A percentile compares a stretch with the other conserved stretches of the same genome.
phyloP scores from a whole-genome alignment of 495 filamentous ascomycete genomes.

The Aspergillus steynii region DNA sequence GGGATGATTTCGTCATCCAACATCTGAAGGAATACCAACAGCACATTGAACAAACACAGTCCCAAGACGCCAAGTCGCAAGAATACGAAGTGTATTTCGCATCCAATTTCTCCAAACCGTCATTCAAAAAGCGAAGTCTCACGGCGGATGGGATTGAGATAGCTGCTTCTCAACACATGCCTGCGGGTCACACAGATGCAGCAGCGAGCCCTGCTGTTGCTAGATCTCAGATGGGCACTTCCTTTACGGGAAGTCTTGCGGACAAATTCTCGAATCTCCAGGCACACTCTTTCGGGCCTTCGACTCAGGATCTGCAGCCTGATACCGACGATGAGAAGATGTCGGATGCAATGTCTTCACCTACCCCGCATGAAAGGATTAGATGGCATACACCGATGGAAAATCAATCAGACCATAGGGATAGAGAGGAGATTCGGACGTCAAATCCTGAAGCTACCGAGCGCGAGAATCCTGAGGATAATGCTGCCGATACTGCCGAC shows the following conservation, averaged over 20 bases:
- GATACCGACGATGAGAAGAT: conserved; percentile 14
- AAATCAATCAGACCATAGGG: neutral
- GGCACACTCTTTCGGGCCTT: conserved; percentile 26
- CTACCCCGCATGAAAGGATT: conserved; percentile 1
- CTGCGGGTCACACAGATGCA: neutral
- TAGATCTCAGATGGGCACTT: conserved; percentile 10
- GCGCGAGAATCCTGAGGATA: neutral
- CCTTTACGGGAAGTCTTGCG: conserved; percentile 34
- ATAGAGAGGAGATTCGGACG: neutral
- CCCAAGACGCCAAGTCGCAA: conserved; percentile 20
- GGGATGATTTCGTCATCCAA: conserved; percentile 67
- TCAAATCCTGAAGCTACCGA: neutral
- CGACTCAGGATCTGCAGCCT: conserved; percentile 8
- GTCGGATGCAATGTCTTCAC: conserved; percentile 13
- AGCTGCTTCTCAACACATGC: conserved; percentile 27
- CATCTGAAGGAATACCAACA: conserved; percentile 40
- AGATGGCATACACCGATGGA: neutral
- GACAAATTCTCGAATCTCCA: conserved; percentile 32
- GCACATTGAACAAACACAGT: conserved; percentile 29
- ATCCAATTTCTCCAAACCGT: conserved; percentile 26
- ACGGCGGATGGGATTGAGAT: conserved; percentile 29
- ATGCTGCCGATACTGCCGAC: neutral
- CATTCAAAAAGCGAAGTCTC: conserved; percentile 39
- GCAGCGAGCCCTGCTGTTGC: conserved; percentile 3
- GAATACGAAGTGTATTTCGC: conserved; percentile 40